Conservation (phyloP, 805 yeast species). For the Saccharomycopsis microspora region DNA sequence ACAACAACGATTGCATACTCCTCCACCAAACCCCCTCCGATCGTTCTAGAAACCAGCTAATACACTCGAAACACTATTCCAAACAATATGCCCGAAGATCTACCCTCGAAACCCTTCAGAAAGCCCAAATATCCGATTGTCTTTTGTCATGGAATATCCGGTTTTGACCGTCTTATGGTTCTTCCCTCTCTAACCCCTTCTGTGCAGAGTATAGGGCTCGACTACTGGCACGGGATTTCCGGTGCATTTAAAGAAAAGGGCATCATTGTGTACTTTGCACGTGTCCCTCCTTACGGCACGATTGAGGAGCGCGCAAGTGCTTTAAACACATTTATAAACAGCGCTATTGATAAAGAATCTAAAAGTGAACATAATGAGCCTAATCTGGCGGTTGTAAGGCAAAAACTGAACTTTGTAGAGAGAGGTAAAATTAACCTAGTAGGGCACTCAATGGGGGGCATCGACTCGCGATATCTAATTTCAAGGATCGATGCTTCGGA, state of each 20-base stretch:
- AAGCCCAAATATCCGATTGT: slow-evolving; percentile 50
- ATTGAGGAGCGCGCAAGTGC: slow-evolving; percentile 56
- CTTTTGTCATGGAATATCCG: slow-evolving; percentile 79
- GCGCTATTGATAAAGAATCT: slow-evolving; percentile 3
- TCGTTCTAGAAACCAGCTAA: too few relatives aligned
- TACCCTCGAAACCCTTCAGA: not conserved
- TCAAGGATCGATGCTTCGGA: slow-evolving; percentile 33
- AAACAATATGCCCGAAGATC: not conserved
- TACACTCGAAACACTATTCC: not conserved
- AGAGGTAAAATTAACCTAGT: slow-evolving; percentile 53
- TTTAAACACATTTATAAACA: slow-evolving; percentile 39
- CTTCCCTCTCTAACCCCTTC: slow-evolving; percentile 27
- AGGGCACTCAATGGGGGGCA: slow-evolving; percentile 93
- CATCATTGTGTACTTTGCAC: slow-evolving; percentile 56
- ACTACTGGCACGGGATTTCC: slow-evolving; percentile 78
- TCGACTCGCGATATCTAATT: slow-evolving; percentile 72
- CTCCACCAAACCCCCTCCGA: too few relatives aligned
- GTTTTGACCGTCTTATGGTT: slow-evolving; percentile 50
- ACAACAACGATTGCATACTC: too few relatives aligned
- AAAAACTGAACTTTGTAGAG: slow-evolving; percentile 9
- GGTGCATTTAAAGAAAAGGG: slow-evolving; percentile 51
- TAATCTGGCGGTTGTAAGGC: slow-evolving; percentile 2
- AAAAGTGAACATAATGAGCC: slow-evolving; percentile 1
- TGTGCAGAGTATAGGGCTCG: slow-evolving; percentile 25
- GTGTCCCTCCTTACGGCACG: slow-evolving; percentile 74